phyloP scores from a whole-genome alignment of 208 protist species.

The Leishmania braziliensis region DNA sequence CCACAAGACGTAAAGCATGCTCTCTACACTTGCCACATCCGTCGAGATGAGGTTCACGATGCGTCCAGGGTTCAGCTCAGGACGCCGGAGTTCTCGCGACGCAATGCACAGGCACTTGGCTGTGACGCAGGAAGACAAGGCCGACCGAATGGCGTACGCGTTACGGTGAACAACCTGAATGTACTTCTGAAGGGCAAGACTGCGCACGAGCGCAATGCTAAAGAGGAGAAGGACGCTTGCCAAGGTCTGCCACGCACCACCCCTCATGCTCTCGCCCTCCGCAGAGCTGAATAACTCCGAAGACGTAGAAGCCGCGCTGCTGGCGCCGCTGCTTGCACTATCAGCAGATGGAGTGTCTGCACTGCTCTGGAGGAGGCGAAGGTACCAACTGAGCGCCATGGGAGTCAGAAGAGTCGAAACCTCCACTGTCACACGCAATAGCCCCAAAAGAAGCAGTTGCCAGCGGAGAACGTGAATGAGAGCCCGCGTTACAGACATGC shows the following conservation, averaged over 20 bases:
- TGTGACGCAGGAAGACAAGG: conserved; percentile 68
- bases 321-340: not conserved
- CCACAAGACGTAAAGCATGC: conserved; percentile 3
- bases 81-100: conserved; percentile 37
- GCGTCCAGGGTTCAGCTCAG: conserved; percentile 78
- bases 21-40: conserved; percentile 12
- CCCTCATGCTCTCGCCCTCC: not conserved
- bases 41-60: conserved; percentile 68
- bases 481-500: conserved; percentile 40
- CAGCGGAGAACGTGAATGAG: conserved; percentile 43
- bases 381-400: conserved; percentile 50
- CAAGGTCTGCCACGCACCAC: not conserved
- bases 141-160: conserved; percentile 45
- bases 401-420: conserved; percentile 46
- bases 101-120: conserved; percentile 76
- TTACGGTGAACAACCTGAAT: conserved; percentile 42
- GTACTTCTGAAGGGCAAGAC: conserved; percentile 51
- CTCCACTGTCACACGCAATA: conserved; percentile 56
- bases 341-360: not conserved
- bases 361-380: conserved; percentile 26
- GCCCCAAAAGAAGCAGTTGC: conserved; percentile 39
- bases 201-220: conserved; percentile 43
- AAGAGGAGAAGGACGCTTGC: conserved; percentile 42
- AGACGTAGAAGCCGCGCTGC: not conserved
- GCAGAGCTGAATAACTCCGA: not conserved